These are phyloP conservation scores for Collybiopsis confluens DNA, from an alignment of 768 basidiomycete genomes.

Conservation along the genomic window DNA sequence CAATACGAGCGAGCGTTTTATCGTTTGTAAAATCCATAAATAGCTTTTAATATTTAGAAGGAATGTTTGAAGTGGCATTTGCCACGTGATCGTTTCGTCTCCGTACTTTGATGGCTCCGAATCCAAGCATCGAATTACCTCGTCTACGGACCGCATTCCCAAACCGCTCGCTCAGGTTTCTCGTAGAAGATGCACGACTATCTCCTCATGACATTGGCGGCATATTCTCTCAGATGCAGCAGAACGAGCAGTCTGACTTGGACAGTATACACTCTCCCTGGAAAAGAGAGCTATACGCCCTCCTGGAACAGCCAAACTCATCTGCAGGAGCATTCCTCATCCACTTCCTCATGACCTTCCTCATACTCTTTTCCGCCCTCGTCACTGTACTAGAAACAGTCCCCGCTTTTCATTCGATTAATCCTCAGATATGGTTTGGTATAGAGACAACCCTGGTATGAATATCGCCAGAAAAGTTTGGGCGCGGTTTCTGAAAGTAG, in stretches of 20 bases:
- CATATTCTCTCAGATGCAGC: conserved; percentile 31
- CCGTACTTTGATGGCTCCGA: neutral
- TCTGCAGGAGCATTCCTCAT: conserved; percentile 73
- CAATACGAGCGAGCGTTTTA: conserved; percentile 67
- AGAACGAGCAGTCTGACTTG: conserved; percentile 30
- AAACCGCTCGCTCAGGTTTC: conserved; percentile 26
- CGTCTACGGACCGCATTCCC: neutral
- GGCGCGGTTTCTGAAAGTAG: too few relatives aligned
- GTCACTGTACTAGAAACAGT: conserved; percentile 80
- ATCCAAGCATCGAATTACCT: conserved; percentile 7
- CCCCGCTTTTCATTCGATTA: conserved; percentile 66
- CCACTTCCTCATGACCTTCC: conserved; percentile 63
- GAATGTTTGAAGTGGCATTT: neutral
- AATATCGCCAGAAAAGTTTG: too few relatives aligned
- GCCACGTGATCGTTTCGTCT: conserved; percentile 3
- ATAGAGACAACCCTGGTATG: conserved; percentile 65
- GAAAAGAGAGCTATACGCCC: conserved; percentile 62
- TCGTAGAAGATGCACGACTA: conserved; percentile 36
- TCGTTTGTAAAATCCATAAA: neutral
- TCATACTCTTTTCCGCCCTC: conserved; percentile 71
- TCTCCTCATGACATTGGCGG: conserved; percentile 31
- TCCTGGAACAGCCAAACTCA: conserved; percentile 79
- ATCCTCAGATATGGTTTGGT: conserved; percentile 78
- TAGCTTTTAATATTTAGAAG: neutral
- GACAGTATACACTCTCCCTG: conserved; percentile 43